Base-by-base conservation (phyloP, 352 stramenopile species). In the Phytophthora podocarpi region DNA sequence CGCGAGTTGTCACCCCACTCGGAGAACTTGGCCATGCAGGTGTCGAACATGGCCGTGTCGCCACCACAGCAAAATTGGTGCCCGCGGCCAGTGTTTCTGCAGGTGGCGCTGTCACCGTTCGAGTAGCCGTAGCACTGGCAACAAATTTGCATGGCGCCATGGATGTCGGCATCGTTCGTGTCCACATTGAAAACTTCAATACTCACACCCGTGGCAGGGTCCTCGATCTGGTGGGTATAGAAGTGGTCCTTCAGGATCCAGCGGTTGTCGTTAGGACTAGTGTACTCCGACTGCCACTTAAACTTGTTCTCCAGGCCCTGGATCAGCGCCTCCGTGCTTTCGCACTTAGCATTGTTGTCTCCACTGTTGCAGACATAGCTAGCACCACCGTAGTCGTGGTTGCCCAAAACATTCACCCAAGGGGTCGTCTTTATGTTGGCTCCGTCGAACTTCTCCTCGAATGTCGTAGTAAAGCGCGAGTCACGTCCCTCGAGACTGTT, bases 101-200 rank as follows among this genome's bases (percentile, higher is more conserved):
- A 51, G 0, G 37, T 40, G 5, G 23, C 40, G 15, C 31, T 59
- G 37, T 64, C 39, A 7, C 56, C 37, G 13, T 64, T 59, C 6
- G 46, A 53, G 56, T 64, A 64, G n/a, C 56, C 56, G 18, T 64
- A 64, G 23, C 56, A 64, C 28, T 64, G 56, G 10, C 56, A 64
- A 6, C 56, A 64, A 26, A 59, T 51, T 4, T 47, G 56, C 21
- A 34, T 21, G 1, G 56, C 56, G 2, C 43, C 55, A 11, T 63
- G 55, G 4, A 56, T 20, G 20, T 55, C 55, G 0, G 55, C 55
- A 8, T 57, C 46, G 23, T 64, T 64, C 11, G 56, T 64, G 30
- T 64, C 56, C 10, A 64, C 31, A 23, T 64, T 64, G 24, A 64
- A 64, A 15, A 64, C 36, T 2, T 64, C 56, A 9, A 64, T 52